Percentiles rank a stretch among this genome's conserved stretches.
Evolutionary conservation across 805 yeast genomes (phyloP).

Genomic region (Saccharomycopsis guyanensis): DNA sequence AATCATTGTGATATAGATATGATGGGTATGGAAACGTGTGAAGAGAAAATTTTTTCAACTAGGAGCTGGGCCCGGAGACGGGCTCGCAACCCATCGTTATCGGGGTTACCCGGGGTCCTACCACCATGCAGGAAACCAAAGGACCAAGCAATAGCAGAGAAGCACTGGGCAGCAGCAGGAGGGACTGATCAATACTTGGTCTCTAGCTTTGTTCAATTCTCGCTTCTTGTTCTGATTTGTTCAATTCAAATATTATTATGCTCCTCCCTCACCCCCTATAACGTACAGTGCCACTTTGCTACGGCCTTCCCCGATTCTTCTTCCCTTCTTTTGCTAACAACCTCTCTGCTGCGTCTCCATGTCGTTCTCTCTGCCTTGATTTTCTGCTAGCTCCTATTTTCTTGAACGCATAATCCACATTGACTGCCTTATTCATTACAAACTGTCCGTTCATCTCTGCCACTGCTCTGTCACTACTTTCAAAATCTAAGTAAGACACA

Average conservation of each 20-base stretch:
- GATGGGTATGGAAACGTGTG: background rate
- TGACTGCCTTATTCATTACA: constrained; percentile 57
- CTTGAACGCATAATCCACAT: constrained; percentile 66
- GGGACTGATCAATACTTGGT: no score
- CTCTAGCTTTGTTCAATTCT: no score
- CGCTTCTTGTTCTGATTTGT: no score
- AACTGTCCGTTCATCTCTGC: constrained; percentile 58
- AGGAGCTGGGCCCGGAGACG: background rate
- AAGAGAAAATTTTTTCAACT: background rate
- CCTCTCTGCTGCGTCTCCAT: constrained; percentile 79
- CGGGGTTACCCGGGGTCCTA: no score
- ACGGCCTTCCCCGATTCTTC: no score
- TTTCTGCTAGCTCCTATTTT: constrained; percentile 27
- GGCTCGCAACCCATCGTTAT: background rate
- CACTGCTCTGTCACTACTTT: constrained; percentile 64
- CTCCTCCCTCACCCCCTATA: no score
- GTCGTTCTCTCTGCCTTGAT: constrained; percentile 43
- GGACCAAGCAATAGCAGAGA: no score
- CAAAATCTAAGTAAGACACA: constrained; percentile 55
- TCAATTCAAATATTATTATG: no score
- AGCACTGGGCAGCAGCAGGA: no score
- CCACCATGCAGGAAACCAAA: no score
- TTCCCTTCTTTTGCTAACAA: constrained; percentile 57
- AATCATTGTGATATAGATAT: background rate
- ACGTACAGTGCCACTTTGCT: no score